Evolutionary conservation across 306 rosid species (phyloP).

Genomic region (Lithocarpus polystachyus): DNA sequence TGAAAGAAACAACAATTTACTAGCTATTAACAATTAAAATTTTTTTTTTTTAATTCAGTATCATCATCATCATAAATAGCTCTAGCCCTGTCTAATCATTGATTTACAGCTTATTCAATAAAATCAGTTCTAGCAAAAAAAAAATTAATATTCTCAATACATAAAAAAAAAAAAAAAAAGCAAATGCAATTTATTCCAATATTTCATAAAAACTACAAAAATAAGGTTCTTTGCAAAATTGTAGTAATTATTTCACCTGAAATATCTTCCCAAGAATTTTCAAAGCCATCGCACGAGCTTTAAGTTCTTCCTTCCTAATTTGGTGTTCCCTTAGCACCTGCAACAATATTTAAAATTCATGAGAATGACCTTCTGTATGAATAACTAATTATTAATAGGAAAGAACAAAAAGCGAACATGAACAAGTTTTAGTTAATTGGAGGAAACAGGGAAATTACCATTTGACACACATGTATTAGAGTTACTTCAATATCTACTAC

Average conservation of each 20-base stretch:
- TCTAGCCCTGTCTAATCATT: no score
- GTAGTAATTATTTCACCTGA: conserved; percentile 47
- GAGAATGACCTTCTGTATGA: conserved; percentile 2
- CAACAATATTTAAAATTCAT: conserved; percentile 8
- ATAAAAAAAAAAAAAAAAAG: not conserved
- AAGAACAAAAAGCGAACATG: not conserved
- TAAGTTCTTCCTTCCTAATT: conserved; percentile 74
- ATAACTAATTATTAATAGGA: not conserved
- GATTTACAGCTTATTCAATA: not conserved
- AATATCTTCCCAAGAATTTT: conserved; percentile 82
- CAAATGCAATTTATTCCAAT: not conserved
- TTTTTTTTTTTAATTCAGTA: not conserved
- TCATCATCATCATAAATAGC: not conserved
- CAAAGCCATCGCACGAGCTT: conserved; percentile 74
- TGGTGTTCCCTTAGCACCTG: conserved; percentile 80
- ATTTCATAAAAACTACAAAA: not conserved
- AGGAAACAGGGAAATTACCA: conserved; percentile 49
- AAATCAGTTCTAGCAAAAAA: not conserved
- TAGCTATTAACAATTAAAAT: not conserved
- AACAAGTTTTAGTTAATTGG: not conserved
- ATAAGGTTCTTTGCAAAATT: not conserved
- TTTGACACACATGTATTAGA: conserved; percentile 82
- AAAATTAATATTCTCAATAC: no score
- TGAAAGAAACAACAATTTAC: not conserved
- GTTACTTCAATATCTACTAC: conserved; percentile 96